Evolutionary conservation across 371 early-diverging fungal species (phyloP), one percentile per base, ranked within the genome.

Genomic region (Choanephora cucurbitarum): DNA sequence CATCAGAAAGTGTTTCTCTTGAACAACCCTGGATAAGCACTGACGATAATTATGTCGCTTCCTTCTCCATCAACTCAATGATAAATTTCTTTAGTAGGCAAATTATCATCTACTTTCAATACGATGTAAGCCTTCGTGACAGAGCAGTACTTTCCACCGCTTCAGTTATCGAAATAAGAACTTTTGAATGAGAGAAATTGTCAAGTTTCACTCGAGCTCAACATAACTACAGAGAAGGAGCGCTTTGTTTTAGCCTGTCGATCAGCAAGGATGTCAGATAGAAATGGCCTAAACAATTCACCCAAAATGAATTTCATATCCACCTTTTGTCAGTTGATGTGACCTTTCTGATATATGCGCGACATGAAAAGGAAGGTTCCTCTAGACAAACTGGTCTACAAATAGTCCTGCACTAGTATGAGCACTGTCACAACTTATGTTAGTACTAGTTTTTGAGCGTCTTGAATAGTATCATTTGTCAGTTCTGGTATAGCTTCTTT

Each of bases 251-350:
- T 56, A 91, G 64, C 18, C 71, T n/a, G 42, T 83, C 83, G 2
- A 89, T 57, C 15, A 92, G 74, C 2, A 67, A 67, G 23, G 58
- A 67, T 7, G 85, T 86, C 47, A 89, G 74, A 15, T 75, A 77
- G 52, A 84, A 83, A 49, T 87, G 88, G 11, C 85, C 94, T n/a
- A 93, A 56, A 54, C 91, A 90, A 69, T 93, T 92, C 2, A 60
- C 64, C 57, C 69, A 37, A 68, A 65, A 32, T 61, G 66, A 6
- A 24, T 52, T 40, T 70, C 71, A n/a, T 66, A 45, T 6, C 85
- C 89, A 53, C 90, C 88, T 32, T 62, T 63, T 10, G 88, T 85
- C 24, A 71, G 50, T 0, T 60, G 64, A 17, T 70, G 75, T 0
- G 90, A 88, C 2, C 71, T 63, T 14, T 64, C 73, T 86, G 88